Percentiles rank a stretch among this genome's conserved stretches.
phyloP scores from a whole-genome alignment of 495 filamentous ascomycete species.

The Aspergillus ellipticus region DNA sequence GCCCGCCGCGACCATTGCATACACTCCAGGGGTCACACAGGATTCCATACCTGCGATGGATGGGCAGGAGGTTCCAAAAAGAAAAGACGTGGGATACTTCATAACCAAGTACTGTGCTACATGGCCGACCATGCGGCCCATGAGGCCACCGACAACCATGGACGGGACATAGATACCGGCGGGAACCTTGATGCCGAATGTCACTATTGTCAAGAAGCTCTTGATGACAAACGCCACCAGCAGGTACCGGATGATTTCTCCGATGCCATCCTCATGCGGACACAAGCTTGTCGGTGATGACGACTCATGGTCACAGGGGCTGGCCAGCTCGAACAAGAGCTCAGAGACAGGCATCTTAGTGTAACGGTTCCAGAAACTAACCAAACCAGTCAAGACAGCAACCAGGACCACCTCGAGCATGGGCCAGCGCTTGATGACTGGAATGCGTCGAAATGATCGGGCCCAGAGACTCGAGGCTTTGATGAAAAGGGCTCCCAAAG shows the following conservation, averaged over 20 bases:
- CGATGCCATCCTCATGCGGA: conserved; percentile 70
- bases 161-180: conserved; percentile 96
- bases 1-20: conserved; percentile 90
- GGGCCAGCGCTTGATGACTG: conserved; percentile 75
- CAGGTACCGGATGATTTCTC: conserved; percentile 64
- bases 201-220: conserved; percentile 78
- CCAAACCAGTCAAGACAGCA: conserved; percentile 74
- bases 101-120: conserved; percentile 77
- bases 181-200: conserved; percentile 92
- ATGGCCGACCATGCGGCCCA: conserved; percentile 87
- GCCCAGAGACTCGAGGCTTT: conserved; percentile 92
- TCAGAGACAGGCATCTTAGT: conserved; percentile 88
- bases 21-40: conserved; percentile 95
- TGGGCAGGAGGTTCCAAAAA: conserved; percentile 69
- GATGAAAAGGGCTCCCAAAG: conserved; percentile 87
- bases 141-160: conserved; percentile 95
- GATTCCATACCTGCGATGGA: conserved; percentile 62
- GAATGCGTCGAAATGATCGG: conserved; percentile 76
- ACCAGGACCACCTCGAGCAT: conserved; percentile 86
- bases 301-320: conserved; percentile 71
- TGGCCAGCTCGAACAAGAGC: conserved; percentile 83
- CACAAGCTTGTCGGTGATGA: conserved; percentile 64
- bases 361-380: conserved; percentile 91
- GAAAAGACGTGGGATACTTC: conserved; percentile 61
- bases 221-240: conserved; percentile 84